Evolutionary conservation across 192 early-diverging fungal species (phyloP).

Genomic region (Linnemannia schmuckeri): DNA sequence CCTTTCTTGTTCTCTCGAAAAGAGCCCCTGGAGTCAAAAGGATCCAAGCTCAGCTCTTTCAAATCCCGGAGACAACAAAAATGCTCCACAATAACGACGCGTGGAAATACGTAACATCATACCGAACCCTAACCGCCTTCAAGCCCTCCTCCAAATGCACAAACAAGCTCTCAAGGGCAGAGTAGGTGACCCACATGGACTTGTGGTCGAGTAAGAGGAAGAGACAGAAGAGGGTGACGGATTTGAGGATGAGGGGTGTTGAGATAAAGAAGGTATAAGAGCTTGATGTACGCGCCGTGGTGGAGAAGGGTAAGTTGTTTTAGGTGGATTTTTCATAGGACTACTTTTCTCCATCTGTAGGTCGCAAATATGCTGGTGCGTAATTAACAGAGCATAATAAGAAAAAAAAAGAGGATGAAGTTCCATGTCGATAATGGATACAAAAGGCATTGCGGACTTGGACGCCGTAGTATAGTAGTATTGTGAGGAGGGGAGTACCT

Average conservation of each 20-base stretch:
- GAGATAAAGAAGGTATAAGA: neutral
- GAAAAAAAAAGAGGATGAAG: neutral
- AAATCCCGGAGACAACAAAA: neutral
- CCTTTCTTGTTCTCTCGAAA: neutral
- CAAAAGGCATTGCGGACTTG: too few relatives aligned
- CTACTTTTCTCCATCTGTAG: neutral
- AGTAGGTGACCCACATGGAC: neutral
- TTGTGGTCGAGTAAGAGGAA: neutral
- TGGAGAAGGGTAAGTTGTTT: neutral
- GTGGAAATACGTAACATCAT: neutral
- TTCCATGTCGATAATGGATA: too few relatives aligned
- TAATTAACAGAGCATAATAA: too few relatives aligned
- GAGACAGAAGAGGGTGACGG: neutral
- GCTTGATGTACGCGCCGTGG: neutral
- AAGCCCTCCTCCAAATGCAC: neutral
- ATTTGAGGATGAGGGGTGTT: neutral
- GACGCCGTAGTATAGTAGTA: too few relatives aligned
- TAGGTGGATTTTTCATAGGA: neutral
- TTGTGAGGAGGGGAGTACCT: neutral
- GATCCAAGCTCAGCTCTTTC: neutral
- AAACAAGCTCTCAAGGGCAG: neutral
- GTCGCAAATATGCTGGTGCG: neutral
- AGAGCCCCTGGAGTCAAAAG: neutral
- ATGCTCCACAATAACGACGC: neutral
- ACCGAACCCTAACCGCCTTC: neutral